Evolutionary conservation across 345 rosid species (phyloP).

Genomic region (Barbarea vulgaris): DNA sequence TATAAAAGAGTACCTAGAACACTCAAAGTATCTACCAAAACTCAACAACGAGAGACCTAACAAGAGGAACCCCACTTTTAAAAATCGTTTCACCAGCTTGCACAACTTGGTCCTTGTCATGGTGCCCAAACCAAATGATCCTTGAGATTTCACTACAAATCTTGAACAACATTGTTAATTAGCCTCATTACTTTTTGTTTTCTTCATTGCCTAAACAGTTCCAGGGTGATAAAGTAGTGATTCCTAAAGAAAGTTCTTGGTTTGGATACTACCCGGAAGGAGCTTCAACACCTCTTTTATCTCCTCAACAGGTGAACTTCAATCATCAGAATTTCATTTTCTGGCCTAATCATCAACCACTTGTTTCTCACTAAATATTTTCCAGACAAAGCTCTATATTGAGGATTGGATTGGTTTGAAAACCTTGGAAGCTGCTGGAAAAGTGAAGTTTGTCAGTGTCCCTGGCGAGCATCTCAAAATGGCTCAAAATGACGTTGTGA

Average conservation of each 20-base stretch:
- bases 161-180: neutral
- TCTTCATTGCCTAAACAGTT: constrained; percentile 50
- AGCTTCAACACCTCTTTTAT: constrained; percentile 56
- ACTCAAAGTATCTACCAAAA: constrained; percentile 81
- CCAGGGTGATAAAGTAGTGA: constrained; percentile 64
- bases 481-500: constrained; percentile 57
- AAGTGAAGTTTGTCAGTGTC: constrained; percentile 65
- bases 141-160: neutral
- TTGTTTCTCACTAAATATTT: neutral
- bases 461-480: constrained; percentile 75
- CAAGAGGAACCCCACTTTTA: constrained; percentile 61
- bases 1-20: constrained; percentile 30
- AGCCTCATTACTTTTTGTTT: neutral
- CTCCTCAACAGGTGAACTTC: constrained; percentile 57
- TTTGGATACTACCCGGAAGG: constrained; percentile 90
- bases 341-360: neutral
- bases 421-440: constrained; percentile 65
- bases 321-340: neutral
- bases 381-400: constrained; percentile 74
- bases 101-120: constrained; percentile 83
- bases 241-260: constrained; percentile 89
- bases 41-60: constrained; percentile 77
- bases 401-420: constrained; percentile 96
- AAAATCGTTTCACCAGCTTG: constrained; percentile 70
- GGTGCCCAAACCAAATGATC: constrained; percentile 54